Evolutionary conservation across 768 basidiomycete species (phyloP).

Genomic region (Boletus coccyginus): DNA sequence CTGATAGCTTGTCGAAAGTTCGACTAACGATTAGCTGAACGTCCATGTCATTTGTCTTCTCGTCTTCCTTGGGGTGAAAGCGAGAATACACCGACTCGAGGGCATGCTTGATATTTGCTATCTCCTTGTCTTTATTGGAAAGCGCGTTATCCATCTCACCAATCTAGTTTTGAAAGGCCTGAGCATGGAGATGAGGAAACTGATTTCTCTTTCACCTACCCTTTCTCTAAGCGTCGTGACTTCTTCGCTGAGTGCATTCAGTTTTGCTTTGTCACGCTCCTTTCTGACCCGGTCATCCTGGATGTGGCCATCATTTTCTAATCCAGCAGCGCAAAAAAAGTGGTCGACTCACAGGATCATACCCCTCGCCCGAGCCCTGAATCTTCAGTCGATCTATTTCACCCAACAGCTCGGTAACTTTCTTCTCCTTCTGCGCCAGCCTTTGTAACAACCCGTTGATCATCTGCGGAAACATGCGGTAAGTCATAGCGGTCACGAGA

Average conservation of each 20-base stretch:
- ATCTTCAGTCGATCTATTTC: slow-evolving; percentile 65
- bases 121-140: slow-evolving; percentile 65
- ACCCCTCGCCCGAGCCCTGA: slow-evolving; percentile 53
- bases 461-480: slow-evolving; percentile 36
- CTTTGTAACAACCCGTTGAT: slow-evolving; percentile 76
- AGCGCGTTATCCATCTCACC: slow-evolving; percentile 48
- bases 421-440: slow-evolving; percentile 81
- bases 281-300: slow-evolving; percentile 74
- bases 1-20: slow-evolving; percentile 63
- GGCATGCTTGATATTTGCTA: slow-evolving; percentile 76
- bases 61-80: slow-evolving; percentile 51
- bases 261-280: slow-evolving; percentile 72
- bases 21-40: slow-evolving; percentile 66
- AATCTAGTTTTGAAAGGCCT: slow-evolving; percentile 38
- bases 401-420: slow-evolving; percentile 69
- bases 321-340: not conserved
- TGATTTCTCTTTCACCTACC: slow-evolving; percentile 39
- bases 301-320: not conserved
- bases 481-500: not conserved
- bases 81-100: slow-evolving; percentile 83
- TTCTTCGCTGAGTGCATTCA: slow-evolving; percentile 72
- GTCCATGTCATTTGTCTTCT: slow-evolving; percentile 52
- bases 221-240: slow-evolving; percentile 66
- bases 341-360: slow-evolving; percentile 54
- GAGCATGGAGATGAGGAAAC: not conserved